Base-by-base conservation (phyloP, 2,329 filamentous ascomycete species). In the Pseudophaeomoniella oleicola region DNA sequence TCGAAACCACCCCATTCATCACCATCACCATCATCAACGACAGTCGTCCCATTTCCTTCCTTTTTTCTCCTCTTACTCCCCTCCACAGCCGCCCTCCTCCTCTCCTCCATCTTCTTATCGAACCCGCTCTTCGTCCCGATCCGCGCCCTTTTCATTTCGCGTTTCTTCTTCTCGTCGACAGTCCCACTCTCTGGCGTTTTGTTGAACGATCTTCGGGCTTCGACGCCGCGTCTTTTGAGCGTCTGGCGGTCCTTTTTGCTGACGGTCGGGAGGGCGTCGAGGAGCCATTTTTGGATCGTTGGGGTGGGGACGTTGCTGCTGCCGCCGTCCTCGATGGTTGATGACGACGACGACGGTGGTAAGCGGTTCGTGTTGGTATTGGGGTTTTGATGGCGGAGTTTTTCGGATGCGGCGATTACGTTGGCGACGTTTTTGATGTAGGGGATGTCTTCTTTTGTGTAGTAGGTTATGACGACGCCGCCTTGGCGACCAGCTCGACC, bases 391-490 rank as follows among this genome's bases (percentile, higher is more conserved):
- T 27, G 62, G 4, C 67, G 61, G 49, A 86, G 71, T 56, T 76
- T 81, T 58, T 94, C 83, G 45, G 81, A 86, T 15, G 75, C 73
- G 0, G 81, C 74, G 44, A 98, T 94, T 19, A 96, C 83, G 50
- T 94, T 94, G 19, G 87, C 90, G 17, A 98, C 82, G 44, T 77
- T 83, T 63, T 88, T 93, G 39, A 98, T 75, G 44, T 78, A 85
- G 0, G 83, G 81, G 3, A 96, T 80, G 51, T 98, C 90, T 42
- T 94, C 90, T 55, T 90, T 85, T 0, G 88, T 96, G 58, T 94
- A 98, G 40, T 94, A 80, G 0, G 90, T 98, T 1, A 98, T 80
- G 0, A 86, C 87, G 3, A 94, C 73, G 34, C 90, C 90, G 14
- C 87, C 87, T 50, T 82, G 75, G 16, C 87, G 72, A 0, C 90